Evolutionary conservation across 2,329 filamentous ascomycete species (phyloP).

Genomic region (Hirsutella rhossiliensis): DNA sequence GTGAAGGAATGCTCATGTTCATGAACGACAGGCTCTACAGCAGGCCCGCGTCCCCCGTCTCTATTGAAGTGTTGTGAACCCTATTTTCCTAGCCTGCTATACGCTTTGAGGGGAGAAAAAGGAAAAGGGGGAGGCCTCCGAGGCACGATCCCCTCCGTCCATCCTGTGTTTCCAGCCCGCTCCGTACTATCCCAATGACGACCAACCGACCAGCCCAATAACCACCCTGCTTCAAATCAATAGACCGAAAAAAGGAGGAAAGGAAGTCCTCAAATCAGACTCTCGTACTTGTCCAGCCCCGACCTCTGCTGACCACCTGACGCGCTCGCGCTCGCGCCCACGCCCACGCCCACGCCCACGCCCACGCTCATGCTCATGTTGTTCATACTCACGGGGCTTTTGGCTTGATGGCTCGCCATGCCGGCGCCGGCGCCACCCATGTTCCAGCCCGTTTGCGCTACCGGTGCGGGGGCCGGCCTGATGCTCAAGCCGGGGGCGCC

Average conservation of each 20-base stretch:
- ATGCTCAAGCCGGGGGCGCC: conserved; percentile 32
- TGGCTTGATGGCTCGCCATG: conserved; percentile 5
- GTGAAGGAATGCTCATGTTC: too few species aligned
- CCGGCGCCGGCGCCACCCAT: conserved; percentile 11
- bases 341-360: background rate
- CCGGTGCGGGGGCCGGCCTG: conserved; percentile 28
- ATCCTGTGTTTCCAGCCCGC: background rate
- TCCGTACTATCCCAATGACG: background rate
- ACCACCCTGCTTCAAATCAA: background rate
- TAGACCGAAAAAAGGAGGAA: background rate
- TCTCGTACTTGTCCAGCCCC: conserved; percentile 57
- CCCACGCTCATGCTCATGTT: conserved; percentile 5
- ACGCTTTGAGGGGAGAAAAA: too few species aligned
- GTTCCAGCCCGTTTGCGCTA: conserved; percentile 7
- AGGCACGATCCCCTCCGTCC: background rate
- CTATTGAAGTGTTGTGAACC: too few species aligned
- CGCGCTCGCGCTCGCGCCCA: conserved; percentile 5
- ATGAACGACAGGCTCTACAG: too few species aligned
- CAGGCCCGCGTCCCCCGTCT: too few species aligned
- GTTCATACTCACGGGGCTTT: conserved; percentile 9
- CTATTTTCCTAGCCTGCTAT: too few species aligned
- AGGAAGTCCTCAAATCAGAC: conserved; percentile 37
- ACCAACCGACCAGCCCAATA: background rate
- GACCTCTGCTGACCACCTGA: conserved; percentile 25
- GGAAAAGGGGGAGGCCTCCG: too few species aligned